Percentiles rank a stretch among this genome's conserved stretches.
phyloP scores from a whole-genome alignment of 441 rosid species.

The Corymbia citriodora region DNA sequence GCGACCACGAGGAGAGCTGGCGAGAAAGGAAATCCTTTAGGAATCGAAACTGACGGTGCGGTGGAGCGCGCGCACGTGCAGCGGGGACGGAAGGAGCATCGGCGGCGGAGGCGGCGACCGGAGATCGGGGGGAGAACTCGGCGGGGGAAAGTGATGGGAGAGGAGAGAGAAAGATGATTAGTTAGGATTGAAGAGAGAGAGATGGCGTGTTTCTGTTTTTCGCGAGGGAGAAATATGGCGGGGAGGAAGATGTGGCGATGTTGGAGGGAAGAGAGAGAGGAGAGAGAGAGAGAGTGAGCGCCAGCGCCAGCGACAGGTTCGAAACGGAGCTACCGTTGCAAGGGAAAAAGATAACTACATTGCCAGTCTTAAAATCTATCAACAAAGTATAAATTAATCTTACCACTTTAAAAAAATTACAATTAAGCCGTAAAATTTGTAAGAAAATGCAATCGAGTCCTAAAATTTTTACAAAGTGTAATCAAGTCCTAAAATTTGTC shows the following conservation, averaged over 20 bases:
- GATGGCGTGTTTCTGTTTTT: constrained; percentile 8
- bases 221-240: constrained; percentile 51
- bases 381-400: no score
- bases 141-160: not conserved
- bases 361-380: no score
- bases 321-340: not conserved
- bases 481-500: no score
- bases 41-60: not conserved
- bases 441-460: no score
- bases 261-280: constrained; percentile 12
- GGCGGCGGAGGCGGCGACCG: not conserved
- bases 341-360: not conserved
- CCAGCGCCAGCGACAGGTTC: not conserved
- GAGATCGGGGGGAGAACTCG: constrained; percentile 1
- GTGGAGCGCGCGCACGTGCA: not conserved
- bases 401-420: no score
- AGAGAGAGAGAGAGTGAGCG: not conserved
- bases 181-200: not conserved
- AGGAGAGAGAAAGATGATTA: not conserved
- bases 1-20: not conserved
- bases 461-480: no score
- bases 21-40: not conserved
- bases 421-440: no score
- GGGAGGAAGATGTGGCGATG: constrained; percentile 52
- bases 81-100: not conserved